These are phyloP conservation scores for Dendrocalamus latiflorus DNA, from an alignment of 202 grass and related monocot genomes.

Conservation along the genomic window DNA sequence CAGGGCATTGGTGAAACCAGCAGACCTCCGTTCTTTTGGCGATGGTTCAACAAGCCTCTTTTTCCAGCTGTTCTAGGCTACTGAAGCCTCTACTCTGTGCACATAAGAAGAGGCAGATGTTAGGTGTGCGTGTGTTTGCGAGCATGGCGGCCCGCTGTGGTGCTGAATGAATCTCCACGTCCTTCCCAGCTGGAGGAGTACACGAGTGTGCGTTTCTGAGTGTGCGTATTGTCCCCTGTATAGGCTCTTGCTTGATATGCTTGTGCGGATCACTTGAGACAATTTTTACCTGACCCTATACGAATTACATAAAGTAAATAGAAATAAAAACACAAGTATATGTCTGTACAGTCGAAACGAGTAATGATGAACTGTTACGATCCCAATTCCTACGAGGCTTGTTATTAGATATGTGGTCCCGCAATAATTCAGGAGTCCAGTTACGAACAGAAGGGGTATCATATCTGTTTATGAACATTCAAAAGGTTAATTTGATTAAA, in stretches of 20 bases:
- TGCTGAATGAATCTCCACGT: conserved; percentile 30
- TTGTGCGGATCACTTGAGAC: not conserved
- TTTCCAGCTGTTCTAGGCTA: conserved; percentile 76
- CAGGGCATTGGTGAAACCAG: conserved; percentile 86
- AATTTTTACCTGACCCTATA: conserved; percentile 24
- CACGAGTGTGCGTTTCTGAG: too few species aligned
- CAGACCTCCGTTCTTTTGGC: conserved; percentile 72
- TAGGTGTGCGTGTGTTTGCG: conserved; percentile 17
- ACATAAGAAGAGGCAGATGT: conserved; percentile 26
- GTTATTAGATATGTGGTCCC: too few species aligned
- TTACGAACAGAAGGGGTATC: too few species aligned
- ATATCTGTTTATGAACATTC: too few species aligned
- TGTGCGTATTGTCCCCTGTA: conserved; percentile 38
- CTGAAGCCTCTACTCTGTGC: not conserved
- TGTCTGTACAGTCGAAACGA: not conserved
- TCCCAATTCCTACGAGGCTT: too few species aligned
- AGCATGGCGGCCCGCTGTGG: conserved; percentile 40
- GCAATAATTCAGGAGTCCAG: too few species aligned
- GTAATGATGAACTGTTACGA: not conserved
- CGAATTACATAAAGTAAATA: conserved; percentile 36
- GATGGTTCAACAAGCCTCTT: conserved; percentile 93
- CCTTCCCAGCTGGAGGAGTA: conserved; percentile 10
- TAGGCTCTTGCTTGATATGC: conserved; percentile 32
- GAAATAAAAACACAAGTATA: not conserved
- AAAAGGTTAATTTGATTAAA: too few species aligned